A percentile compares a stretch with the other conserved stretches of the same genome.
Conservation (phyloP, 495 filamentous ascomycete species). For the Chaetomidium leptoderma region DNA sequence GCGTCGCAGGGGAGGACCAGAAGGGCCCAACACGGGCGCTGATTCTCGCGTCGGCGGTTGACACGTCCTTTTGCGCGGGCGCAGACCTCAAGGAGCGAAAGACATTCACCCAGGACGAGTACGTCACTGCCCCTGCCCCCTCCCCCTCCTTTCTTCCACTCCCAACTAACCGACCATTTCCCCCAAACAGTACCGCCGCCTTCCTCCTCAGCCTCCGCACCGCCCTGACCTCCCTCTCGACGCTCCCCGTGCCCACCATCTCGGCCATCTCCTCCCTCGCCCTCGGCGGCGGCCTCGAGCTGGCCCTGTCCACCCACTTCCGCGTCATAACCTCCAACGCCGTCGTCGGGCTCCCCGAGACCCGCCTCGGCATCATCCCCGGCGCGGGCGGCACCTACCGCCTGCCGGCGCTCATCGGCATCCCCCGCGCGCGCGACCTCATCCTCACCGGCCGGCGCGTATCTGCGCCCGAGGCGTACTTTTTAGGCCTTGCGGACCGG, state of each 20-base stretch:
- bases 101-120: constrained; percentile 67
- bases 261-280: constrained; percentile 74
- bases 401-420: constrained; percentile 70
- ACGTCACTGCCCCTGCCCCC: constrained; percentile 13
- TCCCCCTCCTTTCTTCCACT: background rate
- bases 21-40: constrained; percentile 66
- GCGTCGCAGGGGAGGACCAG: constrained; percentile 36
- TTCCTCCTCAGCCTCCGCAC: constrained; percentile 73
- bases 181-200: constrained; percentile 53
- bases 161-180: background rate
- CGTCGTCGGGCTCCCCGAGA: constrained; percentile 80
- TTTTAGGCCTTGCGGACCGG: constrained; percentile 77
- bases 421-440: constrained; percentile 70
- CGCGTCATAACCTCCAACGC: constrained; percentile 74
- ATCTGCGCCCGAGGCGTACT: constrained; percentile 71
- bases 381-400: constrained; percentile 91
- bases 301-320: constrained; percentile 80
- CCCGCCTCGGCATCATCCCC: constrained; percentile 85
- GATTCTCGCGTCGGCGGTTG: constrained; percentile 71
- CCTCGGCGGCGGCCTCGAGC: constrained; percentile 87
- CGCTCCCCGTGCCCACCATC: constrained; percentile 83
- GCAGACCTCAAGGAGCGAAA: constrained; percentile 89
- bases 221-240: constrained; percentile 63
- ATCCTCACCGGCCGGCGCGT: constrained; percentile 82
- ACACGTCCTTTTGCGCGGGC: constrained; percentile 85